phyloP scores from a whole-genome alignment of 305 asterid genomes.

The Solanum hybrid region DNA sequence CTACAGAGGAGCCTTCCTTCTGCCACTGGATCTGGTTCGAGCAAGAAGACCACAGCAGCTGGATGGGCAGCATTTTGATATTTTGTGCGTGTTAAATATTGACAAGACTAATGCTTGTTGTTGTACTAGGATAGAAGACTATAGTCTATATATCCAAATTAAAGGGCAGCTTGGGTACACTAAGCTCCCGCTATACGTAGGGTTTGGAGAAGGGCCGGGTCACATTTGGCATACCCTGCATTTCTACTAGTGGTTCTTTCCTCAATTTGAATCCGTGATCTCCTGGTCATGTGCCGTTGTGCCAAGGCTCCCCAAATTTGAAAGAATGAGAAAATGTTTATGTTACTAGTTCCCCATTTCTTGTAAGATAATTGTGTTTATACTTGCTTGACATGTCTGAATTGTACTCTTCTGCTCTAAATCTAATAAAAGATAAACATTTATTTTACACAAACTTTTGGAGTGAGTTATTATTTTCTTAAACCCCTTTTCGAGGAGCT shows the following conservation, averaged over 20 bases:
- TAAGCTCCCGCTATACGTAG: not conserved
- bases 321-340: not conserved
- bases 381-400: not conserved
- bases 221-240: not conserved
- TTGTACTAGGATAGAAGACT: slow-evolving; percentile 18
- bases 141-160: not conserved
- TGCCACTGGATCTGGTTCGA: slow-evolving; percentile 43
- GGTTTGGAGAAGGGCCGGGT: not conserved
- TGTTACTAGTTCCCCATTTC: not conserved
- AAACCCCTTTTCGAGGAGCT: not conserved
- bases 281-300: not conserved
- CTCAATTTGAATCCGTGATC: not conserved
- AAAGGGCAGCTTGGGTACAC: not conserved
- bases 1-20: slow-evolving; percentile 79
- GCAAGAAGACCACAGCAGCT: slow-evolving; percentile 53
- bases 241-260: not conserved
- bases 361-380: not conserved
- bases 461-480: not conserved
- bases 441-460: not conserved
- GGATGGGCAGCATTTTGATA: slow-evolving; percentile 95
- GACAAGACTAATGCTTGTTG: slow-evolving; percentile 13
- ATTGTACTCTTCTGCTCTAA: not conserved
- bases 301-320: not conserved
- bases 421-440: not conserved
- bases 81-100: not conserved